phyloP scores from a whole-genome alignment of 225 moss, liverwort and hornwort species.

The Bryoerythrophyllum caledonicum region DNA sequence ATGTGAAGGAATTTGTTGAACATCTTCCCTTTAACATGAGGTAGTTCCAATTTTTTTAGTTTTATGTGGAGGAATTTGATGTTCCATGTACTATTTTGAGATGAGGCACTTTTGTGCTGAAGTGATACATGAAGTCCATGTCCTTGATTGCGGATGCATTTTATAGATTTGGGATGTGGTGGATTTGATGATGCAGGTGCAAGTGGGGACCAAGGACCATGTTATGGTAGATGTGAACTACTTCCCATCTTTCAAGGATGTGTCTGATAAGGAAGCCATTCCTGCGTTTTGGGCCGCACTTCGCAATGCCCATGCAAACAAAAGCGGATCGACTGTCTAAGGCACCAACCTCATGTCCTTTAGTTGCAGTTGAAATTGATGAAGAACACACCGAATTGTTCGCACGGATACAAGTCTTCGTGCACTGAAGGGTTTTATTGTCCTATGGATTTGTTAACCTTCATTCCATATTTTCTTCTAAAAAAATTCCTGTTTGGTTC shows the following conservation, averaged over 20 bases:
- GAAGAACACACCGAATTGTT: background rate
- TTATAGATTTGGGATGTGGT: background rate
- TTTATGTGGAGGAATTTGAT: background rate
- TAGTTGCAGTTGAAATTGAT: background rate
- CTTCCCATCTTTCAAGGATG: constrained; percentile 93
- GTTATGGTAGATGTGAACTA: constrained; percentile 94
- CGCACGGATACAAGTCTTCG: background rate
- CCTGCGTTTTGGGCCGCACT: constrained; percentile 90
- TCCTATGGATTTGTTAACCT: background rate
- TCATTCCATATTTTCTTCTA: background rate
- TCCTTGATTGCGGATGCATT: background rate
- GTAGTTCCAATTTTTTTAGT: no score
- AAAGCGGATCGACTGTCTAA: constrained; percentile 13
- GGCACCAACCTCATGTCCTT: background rate
- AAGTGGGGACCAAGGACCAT: constrained; percentile 71
- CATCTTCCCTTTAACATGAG: no score
- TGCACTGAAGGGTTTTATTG: background rate
- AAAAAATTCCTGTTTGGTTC: no score
- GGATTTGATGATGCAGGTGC: constrained; percentile 48
- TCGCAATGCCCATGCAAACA: constrained; percentile 33
- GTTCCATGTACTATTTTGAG: background rate
- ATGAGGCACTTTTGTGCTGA: no score
- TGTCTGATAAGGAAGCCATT: constrained; percentile 70
- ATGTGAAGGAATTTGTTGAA: no score
- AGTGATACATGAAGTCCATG: background rate